A percentile compares a stretch with the other conserved stretches of the same genome.
Conservation (phyloP, 2,329 filamentous ascomycete species). For the Microdochium nivale region DNA sequence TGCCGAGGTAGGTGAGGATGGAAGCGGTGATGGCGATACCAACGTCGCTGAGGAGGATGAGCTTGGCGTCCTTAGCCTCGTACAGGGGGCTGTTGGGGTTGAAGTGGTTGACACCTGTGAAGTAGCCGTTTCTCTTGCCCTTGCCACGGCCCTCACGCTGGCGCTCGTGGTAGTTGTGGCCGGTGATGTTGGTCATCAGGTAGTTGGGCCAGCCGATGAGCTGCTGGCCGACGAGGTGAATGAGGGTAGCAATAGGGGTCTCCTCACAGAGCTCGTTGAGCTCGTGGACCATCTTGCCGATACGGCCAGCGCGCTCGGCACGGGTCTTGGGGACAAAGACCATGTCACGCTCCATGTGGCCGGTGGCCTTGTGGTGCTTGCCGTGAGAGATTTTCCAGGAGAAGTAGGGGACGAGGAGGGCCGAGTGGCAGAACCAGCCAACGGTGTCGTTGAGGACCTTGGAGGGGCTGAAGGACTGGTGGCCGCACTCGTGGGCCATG, state of each 20-base stretch:
- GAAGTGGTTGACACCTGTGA: constrained; percentile 90
- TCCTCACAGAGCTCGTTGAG: constrained; percentile 87
- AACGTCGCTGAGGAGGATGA: constrained; percentile 80
- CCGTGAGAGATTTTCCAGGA: constrained; percentile 99
- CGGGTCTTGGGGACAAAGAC: constrained; percentile 94
- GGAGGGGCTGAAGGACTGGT: constrained; percentile 92
- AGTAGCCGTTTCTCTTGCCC: constrained; percentile 80
- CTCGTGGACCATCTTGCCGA: constrained; percentile 72
- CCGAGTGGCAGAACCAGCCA: constrained; percentile 84
- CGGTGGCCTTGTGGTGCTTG: constrained; percentile 99
- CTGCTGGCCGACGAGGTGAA: constrained; percentile 74
- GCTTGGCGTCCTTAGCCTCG: constrained; percentile 81
- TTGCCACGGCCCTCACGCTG: constrained; percentile 89
- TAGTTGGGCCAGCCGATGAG: constrained; percentile 91
- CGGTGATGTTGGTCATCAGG: constrained; percentile 83
- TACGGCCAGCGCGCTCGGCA: constrained; percentile 65
- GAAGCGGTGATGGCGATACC: constrained; percentile 59
- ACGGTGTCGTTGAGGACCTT: constrained; percentile 85
- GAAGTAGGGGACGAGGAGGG: constrained; percentile 91
- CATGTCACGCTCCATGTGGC: constrained; percentile 97
- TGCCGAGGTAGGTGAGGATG: constrained; percentile 59
- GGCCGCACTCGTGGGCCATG: constrained; percentile 93
- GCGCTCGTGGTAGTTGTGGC: constrained; percentile 87
- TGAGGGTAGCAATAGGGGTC: constrained; percentile 75
- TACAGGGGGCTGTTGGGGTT: constrained; percentile 80